Evolutionary conservation across 176 grass and related monocot genomes (phyloP).

Genomic region (Tillandsia fasciculata): DNA sequence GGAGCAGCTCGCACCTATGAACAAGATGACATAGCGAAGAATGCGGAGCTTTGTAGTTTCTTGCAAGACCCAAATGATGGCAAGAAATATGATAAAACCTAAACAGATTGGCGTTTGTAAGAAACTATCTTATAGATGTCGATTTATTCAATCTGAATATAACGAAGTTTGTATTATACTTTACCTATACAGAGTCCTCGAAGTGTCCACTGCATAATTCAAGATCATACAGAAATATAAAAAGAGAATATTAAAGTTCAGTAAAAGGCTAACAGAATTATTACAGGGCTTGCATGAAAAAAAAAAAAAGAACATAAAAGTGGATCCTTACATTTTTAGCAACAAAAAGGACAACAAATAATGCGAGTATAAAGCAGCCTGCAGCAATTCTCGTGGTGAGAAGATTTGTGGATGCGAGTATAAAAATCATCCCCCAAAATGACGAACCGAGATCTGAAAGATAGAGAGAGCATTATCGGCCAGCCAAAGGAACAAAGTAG

Average conservation of each 20-base stretch:
- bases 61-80: conserved; percentile 78
- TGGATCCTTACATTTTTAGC: conserved; percentile 63
- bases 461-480: conserved; percentile 7
- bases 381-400: conserved; percentile 82
- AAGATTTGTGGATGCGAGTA: conserved; percentile 85
- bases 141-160: not conserved
- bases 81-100: conserved; percentile 91
- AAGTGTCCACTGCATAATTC: conserved; percentile 77
- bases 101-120: conserved; percentile 26
- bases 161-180: conserved; percentile 17
- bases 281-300: not conserved
- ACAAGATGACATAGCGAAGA: conserved; percentile 92
- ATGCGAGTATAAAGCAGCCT: conserved; percentile 86
- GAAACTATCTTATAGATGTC: not conserved
- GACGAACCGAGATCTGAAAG: conserved; percentile 88
- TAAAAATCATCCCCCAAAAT: conserved; percentile 99
- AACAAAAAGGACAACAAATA: conserved; percentile 82
- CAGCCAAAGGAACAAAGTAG: conserved; percentile 6
- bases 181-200: conserved; percentile 94
- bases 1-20: conserved; percentile 56
- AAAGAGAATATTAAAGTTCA: conserved; percentile 23
- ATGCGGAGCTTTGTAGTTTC: conserved; percentile 52
- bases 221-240: not conserved
- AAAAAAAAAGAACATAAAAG: conserved; percentile 13
- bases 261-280: conserved; percentile 15